phyloP scores from a whole-genome alignment of 176 grass and related monocot species.

The Zea luxurians region DNA sequence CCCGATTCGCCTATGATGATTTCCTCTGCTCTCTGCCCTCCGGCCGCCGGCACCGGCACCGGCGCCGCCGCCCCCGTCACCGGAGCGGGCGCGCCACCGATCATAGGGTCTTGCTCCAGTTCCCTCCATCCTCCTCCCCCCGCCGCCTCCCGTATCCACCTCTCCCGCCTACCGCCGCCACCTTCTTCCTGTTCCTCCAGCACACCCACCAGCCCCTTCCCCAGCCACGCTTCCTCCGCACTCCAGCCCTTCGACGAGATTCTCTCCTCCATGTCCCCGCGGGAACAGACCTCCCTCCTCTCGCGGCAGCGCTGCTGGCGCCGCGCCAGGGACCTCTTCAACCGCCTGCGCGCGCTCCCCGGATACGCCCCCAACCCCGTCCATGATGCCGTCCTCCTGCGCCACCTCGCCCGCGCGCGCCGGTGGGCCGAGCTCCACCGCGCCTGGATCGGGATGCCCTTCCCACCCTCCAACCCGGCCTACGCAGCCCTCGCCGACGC shows the following conservation, averaged over 20 bases:
- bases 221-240: neutral
- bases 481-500: slow-evolving; percentile 68
- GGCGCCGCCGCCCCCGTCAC: neutral
- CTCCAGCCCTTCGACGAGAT: slow-evolving; percentile 24
- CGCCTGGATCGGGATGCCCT: slow-evolving; percentile 49
- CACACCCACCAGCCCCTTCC: neutral
- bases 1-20: slow-evolving; percentile 1
- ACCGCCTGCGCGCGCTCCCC: slow-evolving; percentile 49
- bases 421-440: slow-evolving; percentile 54
- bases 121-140: neutral
- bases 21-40: neutral
- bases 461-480: slow-evolving; percentile 53
- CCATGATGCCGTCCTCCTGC: slow-evolving; percentile 60
- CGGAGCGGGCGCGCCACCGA: neutral
- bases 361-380: slow-evolving; percentile 54
- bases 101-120: neutral
- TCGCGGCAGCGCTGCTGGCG: slow-evolving; percentile 66
- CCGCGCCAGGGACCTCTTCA: slow-evolving; percentile 49
- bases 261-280: slow-evolving; percentile 45
- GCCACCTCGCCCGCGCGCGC: slow-evolving; percentile 58
- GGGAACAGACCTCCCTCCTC: slow-evolving; percentile 55
- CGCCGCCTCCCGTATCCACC: slow-evolving; percentile 4
- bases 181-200: slow-evolving; percentile 28
- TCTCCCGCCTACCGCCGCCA: slow-evolving; percentile 11
- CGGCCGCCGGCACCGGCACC: slow-evolving; percentile 23